Evolutionary conservation across 176 grass and related monocot species (phyloP).

Genomic region (Musa itinerans): DNA sequence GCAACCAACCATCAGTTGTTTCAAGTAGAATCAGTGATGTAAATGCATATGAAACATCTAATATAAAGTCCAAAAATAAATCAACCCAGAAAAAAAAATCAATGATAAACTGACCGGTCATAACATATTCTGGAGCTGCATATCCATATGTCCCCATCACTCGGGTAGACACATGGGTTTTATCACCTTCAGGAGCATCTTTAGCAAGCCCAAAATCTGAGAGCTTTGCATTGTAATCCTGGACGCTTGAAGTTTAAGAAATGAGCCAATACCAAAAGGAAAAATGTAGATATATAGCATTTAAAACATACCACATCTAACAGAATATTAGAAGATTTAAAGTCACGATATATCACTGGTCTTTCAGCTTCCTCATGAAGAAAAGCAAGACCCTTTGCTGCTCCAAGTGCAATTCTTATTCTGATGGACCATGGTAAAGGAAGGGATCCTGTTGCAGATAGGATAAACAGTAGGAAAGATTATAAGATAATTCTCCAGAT

Average conservation of each 20-base stretch:
- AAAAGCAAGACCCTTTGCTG: slow-evolving; percentile 90
- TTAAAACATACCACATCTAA: slow-evolving; percentile 57
- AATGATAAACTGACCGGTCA: slow-evolving; percentile 61
- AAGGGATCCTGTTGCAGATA: slow-evolving; percentile 42
- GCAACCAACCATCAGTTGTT: not conserved
- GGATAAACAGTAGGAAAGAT: slow-evolving; percentile 10
- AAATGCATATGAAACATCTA: not conserved
- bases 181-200: slow-evolving; percentile 98
- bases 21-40: not conserved
- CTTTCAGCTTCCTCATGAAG: slow-evolving; percentile 99
- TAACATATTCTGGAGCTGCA: slow-evolving; percentile 95
- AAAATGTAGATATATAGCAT: slow-evolving; percentile 14
- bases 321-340: slow-evolving; percentile 98
- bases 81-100: not conserved
- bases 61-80: not conserved
- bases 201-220: slow-evolving; percentile 99
- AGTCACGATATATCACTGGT: slow-evolving; percentile 97
- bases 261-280: not conserved
- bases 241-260: slow-evolving; percentile 28
- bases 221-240: slow-evolving; percentile 97
- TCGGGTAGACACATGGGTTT: slow-evolving; percentile 95
- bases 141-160: slow-evolving; percentile 99
- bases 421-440: slow-evolving; percentile 90
- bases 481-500: not conserved
- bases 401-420: slow-evolving; percentile 99